Base-by-base conservation (phyloP, 1,284 basidiomycete species). In the Xerocomus amazonicus region DNA sequence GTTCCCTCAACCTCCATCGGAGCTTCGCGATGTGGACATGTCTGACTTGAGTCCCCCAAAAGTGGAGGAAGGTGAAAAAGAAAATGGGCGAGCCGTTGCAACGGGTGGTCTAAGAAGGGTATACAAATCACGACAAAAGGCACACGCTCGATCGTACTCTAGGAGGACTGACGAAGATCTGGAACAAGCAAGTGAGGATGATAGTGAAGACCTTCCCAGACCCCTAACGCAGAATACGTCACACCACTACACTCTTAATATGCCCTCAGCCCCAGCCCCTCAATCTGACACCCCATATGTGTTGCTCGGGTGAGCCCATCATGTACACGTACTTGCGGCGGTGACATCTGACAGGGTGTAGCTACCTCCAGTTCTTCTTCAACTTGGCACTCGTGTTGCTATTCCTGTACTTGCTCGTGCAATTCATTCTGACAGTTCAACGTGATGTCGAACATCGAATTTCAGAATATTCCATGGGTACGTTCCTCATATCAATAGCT, bases 291-390 rank as follows among this genome's bases (percentile, higher is more conserved):
- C 73, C 36, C 87, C 87, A 32, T 86, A 87, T 66, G 72, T 93
- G 42, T 73, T 95, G 27, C 77, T 92, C 38, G 91, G 91, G 90
- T 92, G 59, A 53, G 71, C 62, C 36, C 17, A 16, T 26, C 39
- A 44, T 34, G 16, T 52, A 17, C 48, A 45, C 48, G 26, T 47
- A 19, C 38, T 42, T 47, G 45, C 46, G 26, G 45, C 43, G 9
- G 48, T 42, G 40, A 45, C 29, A 38, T 45, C 55, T 55, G 35
- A 59, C 56, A 57, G 43, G 62, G 54, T 55, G 32, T 36, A 94
- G 92, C 55, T 95, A 95, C 67, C 77, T 95, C 13, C 95, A 97
- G 67, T 92, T 98, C 69, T 81, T 91, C 65, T 97, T 97, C 76
- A 97, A 98, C 69, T 74, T 89, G n/a, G 85, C 89, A 6, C 78